Conservation (phyloP, 2,329 filamentous ascomycete species). For the Stagonosporopsis chrysanthemi region DNA sequence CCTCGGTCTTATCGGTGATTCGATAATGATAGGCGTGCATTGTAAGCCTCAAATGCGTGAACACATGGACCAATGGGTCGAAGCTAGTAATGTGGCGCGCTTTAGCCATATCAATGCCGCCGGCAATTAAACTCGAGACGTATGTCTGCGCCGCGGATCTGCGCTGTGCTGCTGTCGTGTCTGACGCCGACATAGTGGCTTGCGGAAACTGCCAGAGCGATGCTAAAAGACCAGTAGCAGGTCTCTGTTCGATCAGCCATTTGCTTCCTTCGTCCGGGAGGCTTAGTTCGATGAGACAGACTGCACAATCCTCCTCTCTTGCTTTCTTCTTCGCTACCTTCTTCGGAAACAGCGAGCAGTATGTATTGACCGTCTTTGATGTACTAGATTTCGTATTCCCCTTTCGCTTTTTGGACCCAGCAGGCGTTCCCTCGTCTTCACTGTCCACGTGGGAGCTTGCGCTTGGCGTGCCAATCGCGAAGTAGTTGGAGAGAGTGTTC, state of each 20-base stretch:
- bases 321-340: conserved; percentile 46
- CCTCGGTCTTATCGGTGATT: conserved; percentile 18
- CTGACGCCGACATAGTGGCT: conserved; percentile 25
- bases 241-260: conserved; percentile 48
- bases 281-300: conserved; percentile 41
- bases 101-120: conserved; percentile 25
- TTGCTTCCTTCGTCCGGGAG: conserved; percentile 25
- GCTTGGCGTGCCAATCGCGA: conserved; percentile 30
- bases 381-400: conserved; percentile 9
- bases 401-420: conserved; percentile 36
- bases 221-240: conserved; percentile 40
- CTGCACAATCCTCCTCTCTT: conserved; percentile 42
- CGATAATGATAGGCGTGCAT: conserved; percentile 45
- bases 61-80: conserved; percentile 44
- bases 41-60: conserved; percentile 46
- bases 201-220: conserved; percentile 48
- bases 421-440: conserved; percentile 13
- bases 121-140: conserved; percentile 27
- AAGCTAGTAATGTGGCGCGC: conserved; percentile 30
- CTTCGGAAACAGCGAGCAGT: conserved; percentile 48
- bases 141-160: conserved; percentile 34
- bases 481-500: conserved; percentile 44
- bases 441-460: conserved; percentile 16
- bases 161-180: conserved; percentile 30
- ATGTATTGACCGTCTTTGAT: conserved; percentile 28